Percentiles rank a stretch among this genome's conserved stretches.
Conservation (phyloP, 1,284 basidiomycete species). For the Trametes sp. region DNA sequence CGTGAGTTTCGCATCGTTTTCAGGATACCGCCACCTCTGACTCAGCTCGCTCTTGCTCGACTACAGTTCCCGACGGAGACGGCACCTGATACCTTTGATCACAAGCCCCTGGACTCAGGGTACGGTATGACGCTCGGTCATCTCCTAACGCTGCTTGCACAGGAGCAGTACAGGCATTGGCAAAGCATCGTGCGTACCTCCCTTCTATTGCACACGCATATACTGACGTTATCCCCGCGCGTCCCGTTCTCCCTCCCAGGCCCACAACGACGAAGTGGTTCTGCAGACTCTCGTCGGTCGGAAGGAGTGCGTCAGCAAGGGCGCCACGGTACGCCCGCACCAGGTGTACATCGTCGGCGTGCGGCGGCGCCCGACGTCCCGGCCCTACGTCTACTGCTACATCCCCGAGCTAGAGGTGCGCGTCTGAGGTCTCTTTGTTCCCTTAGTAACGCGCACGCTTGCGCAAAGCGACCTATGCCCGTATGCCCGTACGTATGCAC, state of each 20-base stretch:
- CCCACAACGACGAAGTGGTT: background rate
- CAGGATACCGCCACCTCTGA: too few relatives aligned
- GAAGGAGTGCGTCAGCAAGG: background rate
- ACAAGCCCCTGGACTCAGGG: too few relatives aligned
- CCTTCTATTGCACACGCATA: too few relatives aligned
- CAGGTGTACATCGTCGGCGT: background rate
- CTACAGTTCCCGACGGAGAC: background rate
- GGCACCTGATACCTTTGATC: background rate
- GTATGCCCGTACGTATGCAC: conserved; percentile 1
- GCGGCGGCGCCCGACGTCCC: background rate
- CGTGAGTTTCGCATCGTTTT: background rate
- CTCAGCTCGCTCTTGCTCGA: background rate
- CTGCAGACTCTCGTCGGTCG: background rate
- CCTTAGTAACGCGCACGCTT: too few relatives aligned
- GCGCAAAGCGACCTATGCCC: too few relatives aligned
- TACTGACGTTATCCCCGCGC: background rate
- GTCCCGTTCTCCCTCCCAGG: background rate
- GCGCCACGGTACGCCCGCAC: background rate
- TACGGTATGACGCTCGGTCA: background rate
- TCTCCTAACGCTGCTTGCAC: background rate
- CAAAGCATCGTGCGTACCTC: background rate
- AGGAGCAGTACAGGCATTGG: conserved; percentile 4
- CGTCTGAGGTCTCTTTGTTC: background rate
- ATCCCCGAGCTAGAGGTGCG: conserved; percentile 12
- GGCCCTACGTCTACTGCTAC: background rate